These are phyloP conservation scores for Lachnellula willkommii DNA, from an alignment of 2,329 filamentous ascomycete species.

Conservation along the genomic window DNA sequence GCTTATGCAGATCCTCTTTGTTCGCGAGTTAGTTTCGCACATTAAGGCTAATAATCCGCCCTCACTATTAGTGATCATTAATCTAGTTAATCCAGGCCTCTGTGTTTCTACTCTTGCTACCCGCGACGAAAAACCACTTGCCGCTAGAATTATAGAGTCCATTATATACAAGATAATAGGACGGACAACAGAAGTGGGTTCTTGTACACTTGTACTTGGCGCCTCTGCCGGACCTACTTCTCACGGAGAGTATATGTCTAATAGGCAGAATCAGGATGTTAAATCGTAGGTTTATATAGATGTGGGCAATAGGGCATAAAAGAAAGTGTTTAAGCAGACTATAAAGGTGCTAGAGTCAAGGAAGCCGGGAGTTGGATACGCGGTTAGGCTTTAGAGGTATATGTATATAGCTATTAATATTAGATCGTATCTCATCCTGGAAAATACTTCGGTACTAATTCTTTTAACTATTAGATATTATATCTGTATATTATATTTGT, in stretches of 20 bases:
- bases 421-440: not conserved
- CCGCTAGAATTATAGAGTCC: not conserved
- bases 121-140: not conserved
- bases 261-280: not conserved
- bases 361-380: not conserved
- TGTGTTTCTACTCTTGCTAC: not conserved
- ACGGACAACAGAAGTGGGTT: not conserved
- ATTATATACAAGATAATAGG: not conserved
- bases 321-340: constrained; percentile 33
- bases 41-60: not conserved
- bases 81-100: constrained; percentile 13
- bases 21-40: constrained; percentile 19
- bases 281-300: constrained; percentile 31
- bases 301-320: constrained; percentile 33
- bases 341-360: not conserved
- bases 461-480: not conserved
- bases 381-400: not conserved
- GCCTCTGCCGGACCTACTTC: constrained; percentile 20
- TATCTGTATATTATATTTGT: no score
- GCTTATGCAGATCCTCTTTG: constrained; percentile 19
- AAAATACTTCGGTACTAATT: not conserved
- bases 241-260: constrained; percentile 19
- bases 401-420: no score
- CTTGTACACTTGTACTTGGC: constrained; percentile 27
- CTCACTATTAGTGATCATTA: constrained; percentile 21